Conservation (phyloP, 257 asterid species). For the Solanum pennellii region DNA sequence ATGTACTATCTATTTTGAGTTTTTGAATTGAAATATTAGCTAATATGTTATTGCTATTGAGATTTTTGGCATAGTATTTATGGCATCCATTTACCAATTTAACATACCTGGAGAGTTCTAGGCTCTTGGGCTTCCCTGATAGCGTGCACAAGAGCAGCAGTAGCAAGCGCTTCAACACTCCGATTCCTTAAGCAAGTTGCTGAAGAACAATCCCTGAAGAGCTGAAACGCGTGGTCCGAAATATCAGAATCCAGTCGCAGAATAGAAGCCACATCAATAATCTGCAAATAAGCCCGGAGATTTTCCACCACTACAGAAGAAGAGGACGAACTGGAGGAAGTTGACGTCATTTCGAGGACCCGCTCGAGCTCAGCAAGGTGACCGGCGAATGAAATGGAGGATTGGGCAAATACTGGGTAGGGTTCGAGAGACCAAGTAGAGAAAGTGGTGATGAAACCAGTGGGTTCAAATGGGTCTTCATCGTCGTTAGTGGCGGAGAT, state of each 20-base stretch:
- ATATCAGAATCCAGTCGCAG: slow-evolving; percentile 74
- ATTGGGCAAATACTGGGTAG: slow-evolving; percentile 64
- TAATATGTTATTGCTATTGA: too few species aligned
- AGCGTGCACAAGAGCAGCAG: slow-evolving; percentile 95
- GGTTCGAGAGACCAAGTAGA: slow-evolving; percentile 97
- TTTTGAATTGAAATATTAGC: too few species aligned
- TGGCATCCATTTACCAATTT: neutral
- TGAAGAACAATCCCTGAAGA: slow-evolving; percentile 90
- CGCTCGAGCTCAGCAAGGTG: slow-evolving; percentile 94
- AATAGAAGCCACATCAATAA: slow-evolving; percentile 89
- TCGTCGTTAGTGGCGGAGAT: slow-evolving; percentile 24
- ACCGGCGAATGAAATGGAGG: slow-evolving; percentile 74
- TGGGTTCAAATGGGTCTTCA: slow-evolving; percentile 84
- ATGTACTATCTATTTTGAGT: too few species aligned
- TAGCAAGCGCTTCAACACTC: slow-evolving; percentile 94
- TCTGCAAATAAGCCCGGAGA: slow-evolving; percentile 90
- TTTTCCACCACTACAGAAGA: slow-evolving; percentile 81
- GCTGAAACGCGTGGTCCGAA: slow-evolving; percentile 95
- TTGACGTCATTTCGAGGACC: slow-evolving; percentile 76
- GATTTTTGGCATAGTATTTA: too few species aligned
- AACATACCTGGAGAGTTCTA: slow-evolving; percentile 78
- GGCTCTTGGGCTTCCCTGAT: slow-evolving; percentile 98
- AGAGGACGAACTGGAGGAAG: slow-evolving; percentile 8
- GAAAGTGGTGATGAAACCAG: slow-evolving; percentile 89
- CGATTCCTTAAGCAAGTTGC: slow-evolving; percentile 95